Percentiles rank a stretch among this genome's conserved stretches.
Conservation (phyloP, 768 basidiomycete genomes). For the Pisolithus sp. region DNA sequence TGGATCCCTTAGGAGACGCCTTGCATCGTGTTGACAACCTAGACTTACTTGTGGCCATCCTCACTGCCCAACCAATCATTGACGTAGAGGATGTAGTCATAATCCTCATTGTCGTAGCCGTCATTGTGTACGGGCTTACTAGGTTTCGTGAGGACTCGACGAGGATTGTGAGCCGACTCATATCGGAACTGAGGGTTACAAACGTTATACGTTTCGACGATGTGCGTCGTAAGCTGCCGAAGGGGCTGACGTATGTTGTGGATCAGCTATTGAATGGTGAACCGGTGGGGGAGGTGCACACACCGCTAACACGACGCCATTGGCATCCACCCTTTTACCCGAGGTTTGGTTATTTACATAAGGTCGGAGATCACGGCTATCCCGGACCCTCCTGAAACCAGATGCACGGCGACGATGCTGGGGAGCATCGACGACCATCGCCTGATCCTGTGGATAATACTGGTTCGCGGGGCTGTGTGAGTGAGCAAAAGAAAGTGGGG, state of each 20-base stretch:
- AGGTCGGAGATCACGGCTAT: constrained; percentile 72
- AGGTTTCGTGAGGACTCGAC: constrained; percentile 95
- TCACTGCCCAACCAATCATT: constrained; percentile 96
- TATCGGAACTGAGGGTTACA: constrained; percentile 96
- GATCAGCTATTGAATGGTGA: constrained; percentile 7
- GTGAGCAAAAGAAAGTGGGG: constrained; percentile 64
- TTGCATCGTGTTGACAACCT: neutral
- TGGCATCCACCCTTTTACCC: constrained; percentile 72
- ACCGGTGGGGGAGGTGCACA: constrained; percentile 26
- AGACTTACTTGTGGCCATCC: constrained; percentile 85
- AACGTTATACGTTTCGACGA: constrained; percentile 86
- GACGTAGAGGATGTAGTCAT: constrained; percentile 98
- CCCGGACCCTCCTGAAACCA: constrained; percentile 76
- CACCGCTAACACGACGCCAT: constrained; percentile 77
- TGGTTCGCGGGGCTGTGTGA: constrained; percentile 45
- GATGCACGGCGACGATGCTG: constrained; percentile 59
- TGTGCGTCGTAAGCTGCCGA: constrained; percentile 73
- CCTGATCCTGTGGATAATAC: constrained; percentile 57
- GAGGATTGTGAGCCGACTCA: constrained; percentile 90
- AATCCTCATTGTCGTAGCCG: constrained; percentile 97
- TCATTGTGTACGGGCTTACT: constrained; percentile 95
- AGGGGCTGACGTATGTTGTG: constrained; percentile 37
- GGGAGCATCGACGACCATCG: constrained; percentile 64
- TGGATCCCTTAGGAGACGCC: constrained; percentile 6
- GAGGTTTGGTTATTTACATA: constrained; percentile 54